A percentile compares a stretch with the other conserved stretches of the same genome.
These are phyloP conservation scores for Penicillium crystallinum DNA, from an alignment of 495 filamentous ascomycete species.

Conservation along the genomic window DNA sequence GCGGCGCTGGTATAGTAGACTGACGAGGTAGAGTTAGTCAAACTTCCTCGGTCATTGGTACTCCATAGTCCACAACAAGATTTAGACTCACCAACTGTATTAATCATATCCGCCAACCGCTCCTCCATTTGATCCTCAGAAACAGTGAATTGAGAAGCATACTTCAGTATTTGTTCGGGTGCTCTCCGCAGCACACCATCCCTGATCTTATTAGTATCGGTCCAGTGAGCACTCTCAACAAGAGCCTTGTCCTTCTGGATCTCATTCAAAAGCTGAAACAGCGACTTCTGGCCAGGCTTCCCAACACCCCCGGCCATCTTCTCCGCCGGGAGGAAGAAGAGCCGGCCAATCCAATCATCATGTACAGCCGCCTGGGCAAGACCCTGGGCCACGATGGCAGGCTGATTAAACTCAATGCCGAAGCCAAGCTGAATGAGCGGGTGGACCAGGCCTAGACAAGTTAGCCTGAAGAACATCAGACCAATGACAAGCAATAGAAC, in stretches of 20 bases:
- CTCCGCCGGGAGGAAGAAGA: slow-evolving; percentile 52
- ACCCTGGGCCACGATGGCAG: slow-evolving; percentile 74
- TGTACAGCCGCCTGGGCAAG: slow-evolving; percentile 71
- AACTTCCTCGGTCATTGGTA: neutral
- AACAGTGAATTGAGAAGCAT: slow-evolving; percentile 57
- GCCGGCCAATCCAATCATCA: slow-evolving; percentile 38
- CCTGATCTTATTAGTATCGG: slow-evolving; percentile 57
- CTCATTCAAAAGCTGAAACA: slow-evolving; percentile 56
- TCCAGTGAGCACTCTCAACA: slow-evolving; percentile 38
- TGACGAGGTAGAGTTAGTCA: neutral
- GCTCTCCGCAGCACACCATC: slow-evolving; percentile 63
- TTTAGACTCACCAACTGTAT: slow-evolving; percentile 46
- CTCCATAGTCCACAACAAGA: neutral
- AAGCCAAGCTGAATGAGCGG: slow-evolving; percentile 83
- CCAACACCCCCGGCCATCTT: slow-evolving; percentile 33
- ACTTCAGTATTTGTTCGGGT: slow-evolving; percentile 53
- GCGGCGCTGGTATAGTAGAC: slow-evolving; percentile 60
- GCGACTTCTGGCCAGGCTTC: slow-evolving; percentile 36
- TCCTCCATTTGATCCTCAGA: slow-evolving; percentile 57
- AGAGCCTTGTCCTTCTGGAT: slow-evolving; percentile 53
- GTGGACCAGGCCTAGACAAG: slow-evolving; percentile 59
- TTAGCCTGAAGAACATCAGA: slow-evolving; percentile 1
- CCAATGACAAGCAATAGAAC: too few relatives aligned
- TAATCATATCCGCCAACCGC: slow-evolving; percentile 71
- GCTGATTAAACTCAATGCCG: slow-evolving; percentile 74